These are phyloP conservation scores for Chaetomiaceae sp. DNA, from an alignment of 2,329 filamentous ascomycete species.

Conservation along the genomic window DNA sequence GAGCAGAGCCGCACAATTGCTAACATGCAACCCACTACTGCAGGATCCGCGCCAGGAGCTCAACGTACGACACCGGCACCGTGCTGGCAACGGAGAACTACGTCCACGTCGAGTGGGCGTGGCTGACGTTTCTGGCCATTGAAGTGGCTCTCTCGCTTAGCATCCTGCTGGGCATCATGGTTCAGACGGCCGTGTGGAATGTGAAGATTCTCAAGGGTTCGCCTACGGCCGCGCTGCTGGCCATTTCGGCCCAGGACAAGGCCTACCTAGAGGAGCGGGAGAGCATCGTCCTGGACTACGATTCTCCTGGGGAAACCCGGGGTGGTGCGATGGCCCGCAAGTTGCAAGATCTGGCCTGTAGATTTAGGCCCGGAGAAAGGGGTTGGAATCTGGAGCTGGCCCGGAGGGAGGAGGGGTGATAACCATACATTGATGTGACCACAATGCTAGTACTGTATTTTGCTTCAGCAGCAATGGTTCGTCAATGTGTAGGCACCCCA, in stretches of 20 bases:
- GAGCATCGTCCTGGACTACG: slow-evolving; percentile 1
- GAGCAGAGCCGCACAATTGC: too few relatives aligned
- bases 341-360: slow-evolving; percentile 7
- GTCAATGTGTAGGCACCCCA: too few relatives aligned
- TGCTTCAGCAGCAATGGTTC: too few relatives aligned
- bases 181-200: slow-evolving; percentile 22
- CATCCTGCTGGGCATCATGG: slow-evolving; percentile 24
- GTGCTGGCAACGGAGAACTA: slow-evolving; percentile 17
- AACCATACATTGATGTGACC: too few relatives aligned
- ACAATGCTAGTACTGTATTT: too few relatives aligned
- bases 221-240: slow-evolving; percentile 23
- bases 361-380: slow-evolving; percentile 11
- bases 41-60: slow-evolving; percentile 20
- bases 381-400: slow-evolving; percentile 15
- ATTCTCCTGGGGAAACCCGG: not conserved
- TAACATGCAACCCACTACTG: not conserved
- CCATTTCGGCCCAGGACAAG: slow-evolving; percentile 21
- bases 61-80: slow-evolving; percentile 14
- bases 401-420: slow-evolving; percentile 5
- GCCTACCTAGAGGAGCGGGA: slow-evolving; percentile 15
- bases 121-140: slow-evolving; percentile 23
- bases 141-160: slow-evolving; percentile 18
- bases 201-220: slow-evolving; percentile 26
- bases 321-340: slow-evolving; percentile 1
- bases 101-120: slow-evolving; percentile 24